Evolutionary conservation across 2,329 filamentous ascomycete genomes (phyloP), one percentile per base, ranked within the genome.

Genomic region (Blastomyces gilchristii): DNA sequence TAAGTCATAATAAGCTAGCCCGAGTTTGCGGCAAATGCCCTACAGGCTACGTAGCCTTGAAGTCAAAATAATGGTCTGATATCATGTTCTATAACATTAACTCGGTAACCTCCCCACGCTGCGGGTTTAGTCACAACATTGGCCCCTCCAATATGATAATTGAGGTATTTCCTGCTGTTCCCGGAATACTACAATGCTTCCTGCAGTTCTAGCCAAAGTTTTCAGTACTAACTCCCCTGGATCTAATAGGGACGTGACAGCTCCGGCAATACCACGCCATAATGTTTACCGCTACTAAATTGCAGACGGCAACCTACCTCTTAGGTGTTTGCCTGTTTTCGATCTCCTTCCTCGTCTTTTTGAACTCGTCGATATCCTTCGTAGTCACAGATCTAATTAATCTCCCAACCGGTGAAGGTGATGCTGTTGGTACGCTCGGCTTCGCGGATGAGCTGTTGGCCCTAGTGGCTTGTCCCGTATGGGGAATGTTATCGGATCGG

Each of bases 311-410:
- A 41, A 83, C 84, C 25, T 87, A 87, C 69, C 76, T 87, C 34
- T 76, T 85, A 56, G 83, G 81, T 54, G 82, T 87, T 66, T 85
- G 84, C 58, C 81, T 85, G 45, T 87, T 86, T 75, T 84, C 82
- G 67, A 87, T 87, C 68, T 81, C 83, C 22, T 87, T 87, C 72
- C 78, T 87, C 53, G 85, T 87, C 59, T 87, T 87, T 72, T 78
- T 87, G 66, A 87, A 87, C 72, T 82, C 82, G 64, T 83, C 82
- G 60, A 78, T 87, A 65, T 85, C 83, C 28, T 87, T 87, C 69
- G 83, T 87, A 41, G 81, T 87, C 59, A 87, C 84, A 16, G 82
- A 86, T 69, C 76, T 86, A 61, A 82, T 87, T 66, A 83, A 83
- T 6, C 78, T 81, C 45, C 77, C 78, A 47, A 71, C 80, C 64